A percentile compares a stretch with the other conserved stretches of the same genome.
phyloP scores from a whole-genome alignment of 2,329 filamentous ascomycete species.

The Fusarium secorum region DNA sequence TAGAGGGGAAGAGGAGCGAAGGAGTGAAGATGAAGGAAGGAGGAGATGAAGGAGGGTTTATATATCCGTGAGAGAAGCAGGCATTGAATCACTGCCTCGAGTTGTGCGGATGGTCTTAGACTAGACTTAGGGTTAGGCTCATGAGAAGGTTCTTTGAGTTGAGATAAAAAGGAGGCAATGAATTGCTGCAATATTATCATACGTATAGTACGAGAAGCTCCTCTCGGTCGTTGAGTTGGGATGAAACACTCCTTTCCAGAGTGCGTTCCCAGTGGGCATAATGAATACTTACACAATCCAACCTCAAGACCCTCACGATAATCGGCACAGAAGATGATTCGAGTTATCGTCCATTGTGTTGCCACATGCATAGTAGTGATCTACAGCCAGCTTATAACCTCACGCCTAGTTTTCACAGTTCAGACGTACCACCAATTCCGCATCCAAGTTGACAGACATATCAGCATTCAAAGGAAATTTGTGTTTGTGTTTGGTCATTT shows the following conservation, averaged over 20 bases:
- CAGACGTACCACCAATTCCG: fast-evolving
- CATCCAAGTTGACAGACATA: too few relatives aligned
- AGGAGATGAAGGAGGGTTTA: background rate
- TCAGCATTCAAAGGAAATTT: background rate
- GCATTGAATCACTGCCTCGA: background rate
- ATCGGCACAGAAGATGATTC: fast-evolving
- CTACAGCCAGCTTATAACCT: fast-evolving
- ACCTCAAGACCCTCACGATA: fast-evolving
- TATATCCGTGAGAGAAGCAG: background rate
- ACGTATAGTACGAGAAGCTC: background rate
- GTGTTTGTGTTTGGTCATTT: background rate
- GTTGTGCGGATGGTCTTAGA: background rate
- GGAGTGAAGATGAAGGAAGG: background rate
- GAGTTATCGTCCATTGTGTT: fast-evolving
- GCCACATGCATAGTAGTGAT: fast-evolving
- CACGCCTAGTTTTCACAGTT: background rate
- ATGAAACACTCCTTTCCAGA: background rate
- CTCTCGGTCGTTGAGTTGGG: fast-evolving
- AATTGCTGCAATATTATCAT: fast-evolving
- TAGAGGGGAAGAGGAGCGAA: background rate
- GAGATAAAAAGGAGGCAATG: background rate
- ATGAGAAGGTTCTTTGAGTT: background rate
- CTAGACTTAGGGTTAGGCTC: background rate
- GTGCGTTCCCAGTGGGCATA: fast-evolving
- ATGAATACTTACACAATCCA: background rate